Conservation (phyloP, 2,329 filamentous ascomycete species). For the Alternaria sp. region DNA sequence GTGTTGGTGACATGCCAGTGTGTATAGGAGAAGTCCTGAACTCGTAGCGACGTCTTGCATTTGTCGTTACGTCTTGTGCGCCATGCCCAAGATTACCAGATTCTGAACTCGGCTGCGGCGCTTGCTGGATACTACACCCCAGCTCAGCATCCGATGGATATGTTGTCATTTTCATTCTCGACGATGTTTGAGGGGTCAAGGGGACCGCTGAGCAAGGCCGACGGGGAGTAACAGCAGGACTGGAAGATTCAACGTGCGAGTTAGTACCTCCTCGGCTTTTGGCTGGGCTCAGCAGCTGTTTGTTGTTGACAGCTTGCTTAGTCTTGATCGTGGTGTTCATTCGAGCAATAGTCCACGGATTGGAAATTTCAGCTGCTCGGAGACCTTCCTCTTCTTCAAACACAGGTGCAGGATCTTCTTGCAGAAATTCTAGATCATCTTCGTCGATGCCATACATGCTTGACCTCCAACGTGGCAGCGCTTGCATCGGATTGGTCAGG, state of each 20-base stretch:
- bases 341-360: constrained; percentile 61
- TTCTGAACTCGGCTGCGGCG: not conserved
- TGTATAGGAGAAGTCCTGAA: not conserved
- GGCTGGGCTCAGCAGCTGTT: constrained; percentile 38
- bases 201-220: constrained; percentile 11
- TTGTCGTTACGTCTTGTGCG: not conserved
- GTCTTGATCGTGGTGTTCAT: constrained; percentile 52
- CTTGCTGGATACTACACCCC: constrained; percentile 20
- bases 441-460: constrained; percentile 53
- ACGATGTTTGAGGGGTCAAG: constrained; percentile 31
- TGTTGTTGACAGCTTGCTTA: constrained; percentile 19
- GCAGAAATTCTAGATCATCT: constrained; percentile 44
- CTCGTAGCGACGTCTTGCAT: not conserved
- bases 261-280: constrained; percentile 24
- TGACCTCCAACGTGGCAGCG: constrained; percentile 41
- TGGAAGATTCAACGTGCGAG: constrained; percentile 20
- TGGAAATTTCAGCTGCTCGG: constrained; percentile 51
- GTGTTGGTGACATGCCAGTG: constrained; percentile 22
- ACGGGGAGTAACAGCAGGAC: constrained; percentile 4
- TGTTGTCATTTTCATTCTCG: constrained; percentile 10
- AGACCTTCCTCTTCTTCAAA: constrained; percentile 41
- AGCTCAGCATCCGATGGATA: constrained; percentile 15
- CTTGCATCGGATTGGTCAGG: not conserved
- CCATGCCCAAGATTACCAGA: too few relatives aligned
- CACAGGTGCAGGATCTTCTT: constrained; percentile 23